phyloP scores from a whole-genome alignment of 2,329 filamentous ascomycete species.

The Fusarium dlaminii region DNA sequence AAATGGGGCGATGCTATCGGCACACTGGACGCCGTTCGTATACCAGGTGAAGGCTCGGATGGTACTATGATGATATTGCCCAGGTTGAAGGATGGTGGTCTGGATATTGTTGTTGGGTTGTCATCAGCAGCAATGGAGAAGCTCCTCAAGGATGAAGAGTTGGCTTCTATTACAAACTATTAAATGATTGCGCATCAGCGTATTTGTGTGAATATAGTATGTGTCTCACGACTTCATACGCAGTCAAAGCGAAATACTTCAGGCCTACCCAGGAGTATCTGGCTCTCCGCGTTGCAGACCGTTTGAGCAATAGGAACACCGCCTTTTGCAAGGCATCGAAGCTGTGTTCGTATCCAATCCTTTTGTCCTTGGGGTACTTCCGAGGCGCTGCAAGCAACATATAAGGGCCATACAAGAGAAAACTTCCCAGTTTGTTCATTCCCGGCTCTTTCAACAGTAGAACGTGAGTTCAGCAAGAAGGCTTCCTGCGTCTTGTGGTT shows the following conservation, averaged over 20 bases:
- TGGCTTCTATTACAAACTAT: background rate
- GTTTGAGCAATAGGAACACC: background rate
- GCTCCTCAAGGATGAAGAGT: background rate
- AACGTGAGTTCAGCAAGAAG: background rate
- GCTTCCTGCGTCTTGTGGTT: background rate
- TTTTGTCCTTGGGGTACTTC: background rate
- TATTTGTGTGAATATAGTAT: background rate
- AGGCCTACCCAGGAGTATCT: background rate
- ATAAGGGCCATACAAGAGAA: background rate
- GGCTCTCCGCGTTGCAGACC: background rate
- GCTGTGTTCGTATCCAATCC: background rate
- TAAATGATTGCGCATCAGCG: background rate
- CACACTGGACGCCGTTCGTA: background rate
- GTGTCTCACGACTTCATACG: background rate
- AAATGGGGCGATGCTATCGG: background rate
- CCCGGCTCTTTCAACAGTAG: no score
- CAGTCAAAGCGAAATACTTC: background rate
- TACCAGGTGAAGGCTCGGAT: background rate
- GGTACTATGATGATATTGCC: background rate
- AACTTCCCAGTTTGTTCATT: background rate
- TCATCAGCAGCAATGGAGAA: background rate
- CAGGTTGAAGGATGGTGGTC: background rate
- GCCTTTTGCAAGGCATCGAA: background rate
- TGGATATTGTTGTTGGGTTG: background rate
- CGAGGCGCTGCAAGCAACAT: background rate